phyloP scores from a whole-genome alignment of 139 green algal genomes.

The Nannochloris sp. region DNA sequence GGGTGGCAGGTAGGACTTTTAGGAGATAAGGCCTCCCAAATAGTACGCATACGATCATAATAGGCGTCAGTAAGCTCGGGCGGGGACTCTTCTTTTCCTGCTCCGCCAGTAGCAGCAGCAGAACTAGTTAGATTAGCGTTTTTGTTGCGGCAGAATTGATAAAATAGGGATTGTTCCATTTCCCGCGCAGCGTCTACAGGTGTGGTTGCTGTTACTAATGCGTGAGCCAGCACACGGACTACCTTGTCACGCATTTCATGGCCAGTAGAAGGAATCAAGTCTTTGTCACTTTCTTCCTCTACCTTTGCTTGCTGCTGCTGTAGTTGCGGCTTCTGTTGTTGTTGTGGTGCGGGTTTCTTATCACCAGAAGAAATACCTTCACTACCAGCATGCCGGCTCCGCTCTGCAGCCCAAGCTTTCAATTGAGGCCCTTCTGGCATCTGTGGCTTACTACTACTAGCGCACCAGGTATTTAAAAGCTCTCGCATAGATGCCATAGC shows the following conservation, averaged over 20 bases:
- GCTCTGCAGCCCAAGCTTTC: too few relatives aligned
- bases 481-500: too few relatives aligned
- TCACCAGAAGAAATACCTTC: too few relatives aligned
- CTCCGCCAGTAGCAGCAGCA: too few relatives aligned
- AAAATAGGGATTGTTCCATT: neutral
- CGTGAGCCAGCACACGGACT: neutral
- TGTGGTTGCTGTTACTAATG: neutral
- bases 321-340: neutral
- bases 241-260: constrained; percentile 1
- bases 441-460: too few relatives aligned
- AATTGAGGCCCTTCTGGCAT: too few relatives aligned
- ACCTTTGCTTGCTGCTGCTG: neutral
- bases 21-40: neutral
- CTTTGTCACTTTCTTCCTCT: neutral
- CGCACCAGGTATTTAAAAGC: too few relatives aligned
- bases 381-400: too few relatives aligned
- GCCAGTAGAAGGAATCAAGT: neutral
- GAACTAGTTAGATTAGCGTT: neutral
- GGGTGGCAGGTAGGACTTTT: neutral
- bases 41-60: neutral
- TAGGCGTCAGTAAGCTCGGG: neutral
- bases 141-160: neutral
- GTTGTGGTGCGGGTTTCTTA: neutral
- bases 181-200: neutral
- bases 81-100: too few relatives aligned